Evolutionary conservation across 2,329 filamentous ascomycete species (phyloP), one percentile per base, ranked within the genome.

Genomic region (Aspergillus transmontanensis): DNA sequence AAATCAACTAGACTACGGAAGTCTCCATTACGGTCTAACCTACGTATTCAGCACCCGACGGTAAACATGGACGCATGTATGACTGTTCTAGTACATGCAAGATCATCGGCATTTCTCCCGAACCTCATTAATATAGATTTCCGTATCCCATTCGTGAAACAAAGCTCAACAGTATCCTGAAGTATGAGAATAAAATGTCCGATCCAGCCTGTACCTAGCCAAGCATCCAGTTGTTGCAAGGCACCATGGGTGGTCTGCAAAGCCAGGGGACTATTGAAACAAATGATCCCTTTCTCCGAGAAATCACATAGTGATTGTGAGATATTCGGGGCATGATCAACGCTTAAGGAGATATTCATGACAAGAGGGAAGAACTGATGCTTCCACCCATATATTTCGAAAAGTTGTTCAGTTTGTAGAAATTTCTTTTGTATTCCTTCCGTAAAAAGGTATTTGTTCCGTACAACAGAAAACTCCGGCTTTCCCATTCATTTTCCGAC

Each of bases 401-500:
- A 34, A 32, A 30, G 26, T 57, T 41, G 53, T 46, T 30, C 32
- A 45, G 46, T 51, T 51, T 53, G 28, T 36, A 50, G 21, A 53
- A 63, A 66, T 66, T 65, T 66, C 62, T 71, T 71, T 71, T 69
- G 62, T 70, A 70, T 71, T 70, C 66, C 68, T 71, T 71, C 68
- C 68, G 65, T 69, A 66, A 71, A 69, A 67, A 72, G 69, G 69
- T 72, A 70, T 70, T 70, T 67, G 69, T 71, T 72, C 69, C 70
- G 67, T 72, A 72, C 69, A 71, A 71, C 69, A 74, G 70, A 72
- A 73, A 77, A 76, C 73, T 76, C 74, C 75, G 73, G 73, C 70
- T 72, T 74, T 71, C 72, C 73, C 72, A 69, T 75, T 73, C 68
- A 70, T 69, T 70, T 72, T 68, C 70, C 68, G 68, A 68, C 69